A percentile compares a stretch with the other conserved stretches of the same genome.
These are phyloP conservation scores for Saturnispora mendoncae DNA, from an alignment of 805 yeast genomes.

Conservation along the genomic window DNA sequence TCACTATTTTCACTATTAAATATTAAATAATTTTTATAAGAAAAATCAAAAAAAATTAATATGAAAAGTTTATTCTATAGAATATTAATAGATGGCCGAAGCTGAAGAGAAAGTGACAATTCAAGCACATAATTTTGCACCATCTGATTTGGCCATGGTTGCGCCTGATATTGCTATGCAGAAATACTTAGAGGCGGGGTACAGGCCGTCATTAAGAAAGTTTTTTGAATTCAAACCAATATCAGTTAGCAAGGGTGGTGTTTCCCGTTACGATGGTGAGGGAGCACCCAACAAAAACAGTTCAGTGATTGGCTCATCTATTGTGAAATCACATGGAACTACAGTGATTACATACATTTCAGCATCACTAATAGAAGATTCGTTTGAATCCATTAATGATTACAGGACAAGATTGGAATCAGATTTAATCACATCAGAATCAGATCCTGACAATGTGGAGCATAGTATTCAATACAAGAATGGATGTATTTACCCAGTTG, in stretches of 20 bases:
- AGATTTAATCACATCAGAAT: conserved; percentile 24
- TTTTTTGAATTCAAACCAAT: conserved; percentile 66
- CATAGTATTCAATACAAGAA: conserved; percentile 18
- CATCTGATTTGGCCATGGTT: conserved; percentile 71
- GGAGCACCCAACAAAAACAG: conserved; percentile 17
- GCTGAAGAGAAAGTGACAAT: conserved; percentile 10
- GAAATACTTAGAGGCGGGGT: conserved; percentile 64
- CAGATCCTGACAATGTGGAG: conserved; percentile 9
- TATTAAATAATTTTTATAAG: too few species aligned
- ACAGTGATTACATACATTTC: conserved; percentile 63
- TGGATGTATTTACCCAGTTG: conserved; percentile 57
- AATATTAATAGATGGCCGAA: conserved; percentile 9
- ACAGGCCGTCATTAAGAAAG: conserved; percentile 67
- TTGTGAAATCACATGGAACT: conserved; percentile 62
- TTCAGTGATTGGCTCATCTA: conserved; percentile 54
- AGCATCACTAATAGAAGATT: conserved; percentile 56
- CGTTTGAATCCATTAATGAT: conserved; percentile 35
- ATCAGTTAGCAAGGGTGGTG: conserved; percentile 32
- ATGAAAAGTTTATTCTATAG: not conserved
- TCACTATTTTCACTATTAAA: too few species aligned
- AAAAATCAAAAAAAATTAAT: too few species aligned
- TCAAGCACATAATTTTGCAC: conserved; percentile 58
- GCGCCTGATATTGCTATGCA: conserved; percentile 80
- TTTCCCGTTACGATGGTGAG: conserved; percentile 24
- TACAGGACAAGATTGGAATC: conserved; percentile 32